These are phyloP conservation scores for Paraglomus occultum DNA, from an alignment of 192 early-diverging fungal genomes.

Conservation along the genomic window DNA sequence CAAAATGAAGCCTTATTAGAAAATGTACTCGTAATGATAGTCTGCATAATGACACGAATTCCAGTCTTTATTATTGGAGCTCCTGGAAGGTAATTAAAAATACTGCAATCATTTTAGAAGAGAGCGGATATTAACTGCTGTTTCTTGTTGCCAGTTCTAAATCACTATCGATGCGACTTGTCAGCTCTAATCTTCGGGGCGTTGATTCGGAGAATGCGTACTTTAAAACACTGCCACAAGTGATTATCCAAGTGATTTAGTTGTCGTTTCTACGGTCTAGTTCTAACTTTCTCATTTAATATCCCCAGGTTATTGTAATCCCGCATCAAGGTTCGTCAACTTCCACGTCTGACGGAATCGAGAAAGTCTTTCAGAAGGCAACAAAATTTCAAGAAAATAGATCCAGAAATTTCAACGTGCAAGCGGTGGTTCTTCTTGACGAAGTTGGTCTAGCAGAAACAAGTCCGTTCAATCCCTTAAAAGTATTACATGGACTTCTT, in stretches of 20 bases:
- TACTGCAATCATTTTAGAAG: not conserved
- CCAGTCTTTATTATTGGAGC: slow-evolving; percentile 27
- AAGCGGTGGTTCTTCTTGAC: slow-evolving; percentile 32
- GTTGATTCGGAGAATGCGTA: slow-evolving; percentile 26
- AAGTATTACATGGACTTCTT: slow-evolving; percentile 28
- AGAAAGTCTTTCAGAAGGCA: slow-evolving; percentile 32
- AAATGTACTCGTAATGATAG: slow-evolving; percentile 24
- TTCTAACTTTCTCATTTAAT: not conserved
- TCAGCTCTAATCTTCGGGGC: slow-evolving; percentile 31
- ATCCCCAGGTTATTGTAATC: slow-evolving; percentile 26
- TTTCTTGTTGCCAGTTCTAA: slow-evolving; percentile 20
- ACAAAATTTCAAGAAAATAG: slow-evolving; percentile 19
- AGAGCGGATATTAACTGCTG: not conserved
- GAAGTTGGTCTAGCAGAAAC: slow-evolving; percentile 32
- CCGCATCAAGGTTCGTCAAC: slow-evolving; percentile 35
- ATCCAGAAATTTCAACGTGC: slow-evolving; percentile 24
- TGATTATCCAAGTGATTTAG: not conserved
- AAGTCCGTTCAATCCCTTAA: slow-evolving; percentile 17
- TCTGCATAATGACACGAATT: slow-evolving; percentile 21
- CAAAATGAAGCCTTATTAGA: slow-evolving; percentile 28
- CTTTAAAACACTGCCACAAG: slow-evolving; percentile 25
- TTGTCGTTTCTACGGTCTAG: too few relatives aligned
- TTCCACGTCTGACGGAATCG: slow-evolving; percentile 33
- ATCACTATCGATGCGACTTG: slow-evolving; percentile 26
- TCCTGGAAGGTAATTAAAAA: slow-evolving; percentile 1